Evolutionary conservation across 495 filamentous ascomycete species (phyloP), one percentile per base, ranked within the genome.

Genomic region (Penicillium egyptiacum): DNA sequence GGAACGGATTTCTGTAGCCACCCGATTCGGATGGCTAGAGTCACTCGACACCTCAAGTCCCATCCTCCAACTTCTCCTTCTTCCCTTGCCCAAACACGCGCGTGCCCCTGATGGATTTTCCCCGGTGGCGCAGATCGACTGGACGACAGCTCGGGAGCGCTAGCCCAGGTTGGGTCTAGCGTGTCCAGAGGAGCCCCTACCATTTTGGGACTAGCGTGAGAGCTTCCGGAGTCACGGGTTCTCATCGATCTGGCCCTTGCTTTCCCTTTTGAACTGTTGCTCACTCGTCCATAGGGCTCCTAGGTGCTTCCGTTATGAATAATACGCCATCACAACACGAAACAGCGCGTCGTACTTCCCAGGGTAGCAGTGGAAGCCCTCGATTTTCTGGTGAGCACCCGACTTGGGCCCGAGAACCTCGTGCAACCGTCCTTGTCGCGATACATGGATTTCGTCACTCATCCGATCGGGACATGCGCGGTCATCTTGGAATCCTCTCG

Each of bases 191-290:
- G 52, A 55, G 54, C 49, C 68, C 49, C 57, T 62, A 40, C 65
- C 50, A 10, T 16, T 59, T 50, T 41, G 12, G 65, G 73, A 44
- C 57, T 75, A 74, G 71, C 65, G 60, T 54, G 55, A 51, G 60
- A 71, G 67, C 70, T 73, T 62, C 71, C 68, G 70, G 68, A 73
- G 73, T 76, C 73, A 76, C 73, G 73, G 72, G 73, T 70, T 76
- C 64, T 58, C 50, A 55, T 64, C 56, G 60, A 50, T 60, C 49
- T 53, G 63, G 63, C 58, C 57, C 58, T 50, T 62, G 53, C 57
- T 42, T 53, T 58, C 52, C 59, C 37, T 43, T 59, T 57, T 52
- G 35, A 48, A 30, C 39, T 12, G 11, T 28, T 46, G 39, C 60
- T 54, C 25, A 46, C 48, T 56, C 49, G 43, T 40, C 22, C 54